Percentiles rank a stretch among this genome's conserved stretches.
Evolutionary conservation across 1,139 yeast genomes (phyloP).

Genomic region (Kodamaea plutei): DNA sequence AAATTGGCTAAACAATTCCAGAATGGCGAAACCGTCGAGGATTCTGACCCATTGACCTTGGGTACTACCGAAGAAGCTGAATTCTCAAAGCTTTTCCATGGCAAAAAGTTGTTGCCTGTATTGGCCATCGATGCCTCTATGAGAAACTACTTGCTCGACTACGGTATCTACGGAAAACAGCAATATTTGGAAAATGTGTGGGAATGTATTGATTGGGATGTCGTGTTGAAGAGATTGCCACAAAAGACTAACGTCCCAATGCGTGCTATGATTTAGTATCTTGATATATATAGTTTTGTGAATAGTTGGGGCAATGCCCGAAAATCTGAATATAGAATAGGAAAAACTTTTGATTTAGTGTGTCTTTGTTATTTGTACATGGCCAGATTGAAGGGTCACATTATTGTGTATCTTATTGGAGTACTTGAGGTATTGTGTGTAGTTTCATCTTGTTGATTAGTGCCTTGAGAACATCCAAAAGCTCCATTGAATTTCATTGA

Average conservation of each 20-base stretch:
- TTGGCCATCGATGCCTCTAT: slow-evolving; percentile 70
- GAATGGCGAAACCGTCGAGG: slow-evolving; percentile 6
- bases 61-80: slow-evolving; percentile 46
- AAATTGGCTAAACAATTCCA: slow-evolving; percentile 23
- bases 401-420: no score
- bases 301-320: slow-evolving; percentile 3
- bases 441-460: no score
- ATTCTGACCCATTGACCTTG: slow-evolving; percentile 19
- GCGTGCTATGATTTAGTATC: slow-evolving; percentile 6
- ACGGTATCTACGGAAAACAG: slow-evolving; percentile 72
- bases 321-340: no score
- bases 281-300: no score
- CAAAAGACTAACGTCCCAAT: slow-evolving; percentile 25
- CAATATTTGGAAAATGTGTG: slow-evolving; percentile 64
- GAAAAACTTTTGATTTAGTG: background rate
- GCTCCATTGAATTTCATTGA: no score
- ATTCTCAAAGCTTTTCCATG: slow-evolving; percentile 30
- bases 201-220: slow-evolving; percentile 70
- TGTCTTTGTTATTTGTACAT: no score
- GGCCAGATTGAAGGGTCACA: no score
- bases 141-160: slow-evolving; percentile 63
- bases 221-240: slow-evolving; percentile 59
- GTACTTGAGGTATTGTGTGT: no score
- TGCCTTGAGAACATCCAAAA: no score
- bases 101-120: slow-evolving; percentile 53